A percentile compares a stretch with the other conserved stretches of the same genome.
phyloP scores from a whole-genome alignment of 805 yeast genomes.

The Kazachstania psychrophila region DNA sequence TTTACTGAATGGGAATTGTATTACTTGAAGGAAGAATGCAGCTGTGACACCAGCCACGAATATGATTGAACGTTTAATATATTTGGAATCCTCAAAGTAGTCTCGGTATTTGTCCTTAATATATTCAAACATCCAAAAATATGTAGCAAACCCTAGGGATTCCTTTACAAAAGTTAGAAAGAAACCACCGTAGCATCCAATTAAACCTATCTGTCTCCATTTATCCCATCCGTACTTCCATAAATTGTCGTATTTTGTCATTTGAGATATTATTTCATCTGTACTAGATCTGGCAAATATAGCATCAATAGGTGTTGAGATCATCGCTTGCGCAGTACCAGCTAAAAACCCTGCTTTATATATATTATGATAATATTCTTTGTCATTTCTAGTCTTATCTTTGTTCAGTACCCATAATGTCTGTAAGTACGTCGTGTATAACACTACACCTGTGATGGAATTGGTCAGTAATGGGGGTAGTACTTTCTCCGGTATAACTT shows the following conservation, averaged over 20 bases:
- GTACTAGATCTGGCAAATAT: slow-evolving; percentile 73
- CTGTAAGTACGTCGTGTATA: slow-evolving; percentile 62
- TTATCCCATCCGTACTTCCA: slow-evolving; percentile 71
- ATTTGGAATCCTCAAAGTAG: slow-evolving; percentile 31
- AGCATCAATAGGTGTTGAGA: slow-evolving; percentile 92
- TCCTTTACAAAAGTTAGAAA: slow-evolving; percentile 73
- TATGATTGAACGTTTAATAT: slow-evolving; percentile 30
- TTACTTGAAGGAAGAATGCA: slow-evolving; percentile 61
- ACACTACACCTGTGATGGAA: slow-evolving; percentile 77
- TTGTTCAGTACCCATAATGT: not conserved
- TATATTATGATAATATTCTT: slow-evolving; percentile 37
- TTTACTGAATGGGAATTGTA: slow-evolving; percentile 76
- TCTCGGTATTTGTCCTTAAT: slow-evolving; percentile 61
- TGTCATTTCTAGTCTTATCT: not conserved
- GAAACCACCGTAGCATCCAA: slow-evolving; percentile 87
- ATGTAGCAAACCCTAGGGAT: slow-evolving; percentile 71
- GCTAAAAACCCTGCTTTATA: slow-evolving; percentile 76
- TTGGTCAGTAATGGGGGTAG: slow-evolving; percentile 85
- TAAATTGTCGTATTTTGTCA: slow-evolving; percentile 48
- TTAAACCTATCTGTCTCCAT: slow-evolving; percentile 60
- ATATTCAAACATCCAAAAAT: slow-evolving; percentile 71
- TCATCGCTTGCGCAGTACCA: slow-evolving; percentile 79
- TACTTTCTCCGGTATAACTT: slow-evolving; percentile 66
- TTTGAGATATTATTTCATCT: slow-evolving; percentile 58
- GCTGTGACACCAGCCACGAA: slow-evolving; percentile 84